These are phyloP conservation scores for Pestalotiopsis sp. DNA, from an alignment of 2,329 filamentous ascomycete species.

Conservation along the genomic window DNA sequence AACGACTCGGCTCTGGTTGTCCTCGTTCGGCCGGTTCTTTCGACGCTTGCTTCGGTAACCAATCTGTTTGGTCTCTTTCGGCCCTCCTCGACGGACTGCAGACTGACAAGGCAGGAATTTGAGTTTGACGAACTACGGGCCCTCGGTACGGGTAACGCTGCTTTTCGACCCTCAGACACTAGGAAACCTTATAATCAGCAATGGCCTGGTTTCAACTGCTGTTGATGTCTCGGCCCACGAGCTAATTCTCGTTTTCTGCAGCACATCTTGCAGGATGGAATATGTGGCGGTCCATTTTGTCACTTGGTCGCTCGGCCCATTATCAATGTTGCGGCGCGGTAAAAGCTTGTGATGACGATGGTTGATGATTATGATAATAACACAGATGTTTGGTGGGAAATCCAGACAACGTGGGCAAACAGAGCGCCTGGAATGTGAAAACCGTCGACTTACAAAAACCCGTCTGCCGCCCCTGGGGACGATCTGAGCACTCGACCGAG, in stretches of 20 bases:
- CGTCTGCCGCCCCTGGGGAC: not conserved
- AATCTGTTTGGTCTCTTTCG: slow-evolving; percentile 4
- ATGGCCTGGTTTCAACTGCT: slow-evolving; percentile 7
- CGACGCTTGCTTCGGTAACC: not conserved
- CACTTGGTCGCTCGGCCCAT: not conserved
- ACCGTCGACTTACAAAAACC: not conserved
- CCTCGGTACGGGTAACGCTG: slow-evolving; percentile 7
- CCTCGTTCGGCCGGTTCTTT: slow-evolving; percentile 3
- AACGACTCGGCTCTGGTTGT: slow-evolving; percentile 5
- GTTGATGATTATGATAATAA: not conserved
- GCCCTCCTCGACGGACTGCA: not conserved
- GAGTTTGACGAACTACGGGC: slow-evolving; percentile 1
- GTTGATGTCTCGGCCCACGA: not conserved
- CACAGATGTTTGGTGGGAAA: not conserved
- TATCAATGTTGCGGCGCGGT: not conserved
- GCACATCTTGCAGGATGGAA: not conserved
- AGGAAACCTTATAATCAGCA: slow-evolving; percentile 8
- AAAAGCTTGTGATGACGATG: not conserved
- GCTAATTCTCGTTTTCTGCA: slow-evolving; percentile 6
- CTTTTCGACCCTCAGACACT: slow-evolving; percentile 3
- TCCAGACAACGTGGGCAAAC: not conserved
- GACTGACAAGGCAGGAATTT: slow-evolving; percentile 5
- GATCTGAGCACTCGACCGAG: not conserved
- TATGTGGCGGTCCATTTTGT: not conserved
- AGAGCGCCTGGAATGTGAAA: not conserved